These are phyloP conservation scores for Triticum turgidum DNA, from an alignment of 176 grass and related monocot species.

Conservation along the genomic window DNA sequence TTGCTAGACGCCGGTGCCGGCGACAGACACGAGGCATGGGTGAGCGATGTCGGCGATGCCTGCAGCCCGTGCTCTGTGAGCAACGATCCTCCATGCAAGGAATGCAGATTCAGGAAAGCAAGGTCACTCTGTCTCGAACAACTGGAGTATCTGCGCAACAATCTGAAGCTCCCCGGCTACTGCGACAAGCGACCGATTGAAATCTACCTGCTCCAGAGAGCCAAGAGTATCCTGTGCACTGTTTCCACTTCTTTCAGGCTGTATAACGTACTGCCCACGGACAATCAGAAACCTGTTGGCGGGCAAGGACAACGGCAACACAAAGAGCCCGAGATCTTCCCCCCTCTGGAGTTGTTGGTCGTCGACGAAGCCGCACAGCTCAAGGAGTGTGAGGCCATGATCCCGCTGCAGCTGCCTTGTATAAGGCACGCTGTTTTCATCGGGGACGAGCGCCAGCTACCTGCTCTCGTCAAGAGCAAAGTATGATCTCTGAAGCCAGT, in stretches of 20 bases:
- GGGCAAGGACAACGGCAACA: background rate
- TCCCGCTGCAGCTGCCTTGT: background rate
- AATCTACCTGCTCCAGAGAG: background rate
- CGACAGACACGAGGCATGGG: background rate
- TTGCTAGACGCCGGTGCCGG: background rate
- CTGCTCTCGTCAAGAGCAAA: background rate
- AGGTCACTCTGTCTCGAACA: background rate
- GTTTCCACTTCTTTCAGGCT: constrained; percentile 1
- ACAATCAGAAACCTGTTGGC: background rate
- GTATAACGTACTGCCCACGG: background rate
- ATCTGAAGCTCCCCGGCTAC: background rate
- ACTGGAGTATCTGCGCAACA: background rate
- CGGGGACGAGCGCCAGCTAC: background rate
- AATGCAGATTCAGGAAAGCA: background rate
- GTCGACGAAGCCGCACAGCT: background rate
- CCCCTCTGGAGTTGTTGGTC: background rate
- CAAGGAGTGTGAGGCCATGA: background rate
- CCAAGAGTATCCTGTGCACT: background rate
- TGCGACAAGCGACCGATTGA: background rate
- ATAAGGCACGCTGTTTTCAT: constrained; percentile 1
- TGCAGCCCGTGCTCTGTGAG: background rate
- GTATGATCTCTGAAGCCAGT: background rate
- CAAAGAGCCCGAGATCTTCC: background rate
- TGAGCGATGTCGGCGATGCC: background rate
- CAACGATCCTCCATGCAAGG: background rate